Evolutionary conservation across 1,284 basidiomycete species (phyloP), one percentile per base, ranked within the genome.

Genomic region (Ceratobasidium sp.): DNA sequence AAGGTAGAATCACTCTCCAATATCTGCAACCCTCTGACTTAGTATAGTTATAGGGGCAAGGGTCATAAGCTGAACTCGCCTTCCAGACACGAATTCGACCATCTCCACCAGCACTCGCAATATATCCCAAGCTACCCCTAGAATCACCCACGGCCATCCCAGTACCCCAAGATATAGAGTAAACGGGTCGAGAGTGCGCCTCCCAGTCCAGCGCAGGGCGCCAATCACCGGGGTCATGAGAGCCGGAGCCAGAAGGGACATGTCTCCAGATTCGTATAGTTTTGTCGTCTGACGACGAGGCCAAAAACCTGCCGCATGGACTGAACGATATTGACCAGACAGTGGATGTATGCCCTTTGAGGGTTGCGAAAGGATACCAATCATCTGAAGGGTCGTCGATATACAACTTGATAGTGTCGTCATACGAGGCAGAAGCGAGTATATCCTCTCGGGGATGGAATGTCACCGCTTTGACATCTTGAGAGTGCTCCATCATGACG

Each of bases 371-470:
- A 78, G 91, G 92, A 80, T 89, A 96, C 95, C 98, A 98, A 81
- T 99, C 97, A 76, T 97, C 95, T 23, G 89, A 88, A 0, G 95
- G 95, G 80, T 99, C 97, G 80, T 98, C 96, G 73, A 93, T 84
- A 81, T 98, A 97, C 28, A 99, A 87, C 78, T 95, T 95, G 81
- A 99, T 94, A 7, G 93, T 94, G 78, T 98, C 95, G 80, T 99
- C 98, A 82, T 99, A 99, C 0, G 96, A 98, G 9, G 91, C 95
- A 3, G 96, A 98, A 11, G 97, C 98, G 67, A 99, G 91, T 72
- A 98, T 92, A 91, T 98, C 97, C 83, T 98, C 95, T 8, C 84
- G 87, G 2, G 98, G 97, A 83, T 98, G 96, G 95, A 96, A 99
- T 8, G 91, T 88, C 11, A 99, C 91, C 72, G 86, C 91, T 82